Base-by-base conservation (phyloP, 257 asterid species). In the Lycium ferocissimum region DNA sequence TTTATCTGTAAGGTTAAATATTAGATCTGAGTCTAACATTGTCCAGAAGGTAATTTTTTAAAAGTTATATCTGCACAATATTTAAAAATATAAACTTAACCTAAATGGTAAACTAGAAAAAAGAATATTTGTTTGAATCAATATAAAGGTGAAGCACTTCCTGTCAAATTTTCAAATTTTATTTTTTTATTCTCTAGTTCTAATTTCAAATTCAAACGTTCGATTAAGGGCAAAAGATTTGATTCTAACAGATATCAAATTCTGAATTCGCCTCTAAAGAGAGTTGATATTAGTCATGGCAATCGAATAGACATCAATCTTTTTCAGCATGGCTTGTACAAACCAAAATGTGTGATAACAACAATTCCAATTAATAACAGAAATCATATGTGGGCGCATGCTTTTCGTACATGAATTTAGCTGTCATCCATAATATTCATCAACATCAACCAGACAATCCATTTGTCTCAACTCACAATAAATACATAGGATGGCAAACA, bases 391-490 rank as follows among this genome's bases (percentile, higher is more conserved):
- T 45, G 0, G 59, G n/a, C 47, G n/a, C 59, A 73, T 13, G n/a
- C 3, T 7, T 85, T 87, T 88, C 92, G 88, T 56, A 14, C 86
- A 56, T 87, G 94, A 85, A 87, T 89, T 92, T 92, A 20, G 95
- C 91, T 63, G 1, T 93, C 67, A 85, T 71, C 84, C 95, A 90
- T 0, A 94, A 91, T 35, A 66, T 9, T 89, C 93, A 93, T 56
- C 80, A 5, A 69, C 70, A 35, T 22, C 83, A 9, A 82, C 56
- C 59, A 10, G 67, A 6, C 54, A 45, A 3, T 11, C 9, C 89
- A 85, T 84, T 85, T 81, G 86, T 66, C 79, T 73, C 17, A 73
- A n/a, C 59, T 73, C 58, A 10, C 59, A 73, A 72, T 45, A 72
- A 72, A 45, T 72, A 47, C 58, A n/a, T 71, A 71, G 37, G 57